Conservation (phyloP, 768 basidiomycete genomes). For the Mycena kentingensis region DNA sequence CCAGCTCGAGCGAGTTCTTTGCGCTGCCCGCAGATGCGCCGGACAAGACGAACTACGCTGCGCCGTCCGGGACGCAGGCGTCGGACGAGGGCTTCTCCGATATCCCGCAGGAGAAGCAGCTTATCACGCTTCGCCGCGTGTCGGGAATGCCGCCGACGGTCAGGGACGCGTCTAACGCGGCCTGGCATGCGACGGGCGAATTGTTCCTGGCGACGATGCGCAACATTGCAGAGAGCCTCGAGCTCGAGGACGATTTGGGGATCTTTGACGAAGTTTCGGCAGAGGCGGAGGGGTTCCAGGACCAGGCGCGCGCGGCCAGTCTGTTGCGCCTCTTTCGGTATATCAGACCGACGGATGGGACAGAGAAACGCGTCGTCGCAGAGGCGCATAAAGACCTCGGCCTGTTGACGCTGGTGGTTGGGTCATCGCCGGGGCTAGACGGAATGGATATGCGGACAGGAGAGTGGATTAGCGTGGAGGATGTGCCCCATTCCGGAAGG, state of each 20-base stretch:
- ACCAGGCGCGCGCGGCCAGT: slow-evolving; percentile 9
- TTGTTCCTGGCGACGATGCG: slow-evolving; percentile 10
- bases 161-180: not conserved
- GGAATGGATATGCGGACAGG: slow-evolving; percentile 10
- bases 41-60: slow-evolving; percentile 8
- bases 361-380: slow-evolving; percentile 15
- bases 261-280: slow-evolving; percentile 11
- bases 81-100: slow-evolving; percentile 23
- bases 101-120: slow-evolving; percentile 19
- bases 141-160: slow-evolving; percentile 1
- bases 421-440: slow-evolving; percentile 18
- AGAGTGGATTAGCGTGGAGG: slow-evolving; percentile 21
- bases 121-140: slow-evolving; percentile 16
- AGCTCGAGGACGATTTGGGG: slow-evolving; percentile 1
- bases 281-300: slow-evolving; percentile 6
- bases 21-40: slow-evolving; percentile 5
- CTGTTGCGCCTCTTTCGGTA: slow-evolving; percentile 19
- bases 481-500: not conserved
- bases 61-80: slow-evolving; percentile 11
- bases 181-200: slow-evolving; percentile 15
- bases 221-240: slow-evolving; percentile 18
- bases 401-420: slow-evolving; percentile 19
- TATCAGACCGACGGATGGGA: slow-evolving; percentile 3
- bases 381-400: slow-evolving; percentile 23
- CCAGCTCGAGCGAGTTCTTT: slow-evolving; percentile 15